Evolutionary conservation across 2,329 filamentous ascomycete species (phyloP).

Genomic region (Fusarium torreyae): DNA sequence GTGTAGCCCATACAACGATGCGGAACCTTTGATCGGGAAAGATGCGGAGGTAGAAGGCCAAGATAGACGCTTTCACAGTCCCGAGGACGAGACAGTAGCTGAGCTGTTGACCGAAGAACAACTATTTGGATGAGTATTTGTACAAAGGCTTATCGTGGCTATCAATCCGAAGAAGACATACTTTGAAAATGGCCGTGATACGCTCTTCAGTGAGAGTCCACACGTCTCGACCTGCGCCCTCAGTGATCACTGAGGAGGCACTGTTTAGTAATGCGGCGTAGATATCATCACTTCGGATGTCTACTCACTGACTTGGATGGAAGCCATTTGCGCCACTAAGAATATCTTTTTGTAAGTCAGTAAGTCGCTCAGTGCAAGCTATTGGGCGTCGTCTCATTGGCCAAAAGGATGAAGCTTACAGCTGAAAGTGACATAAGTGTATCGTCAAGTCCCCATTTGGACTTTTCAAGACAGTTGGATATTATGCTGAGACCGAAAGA

Average conservation of each 20-base stretch:
- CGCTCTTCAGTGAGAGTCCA: neutral
- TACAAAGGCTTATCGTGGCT: too few species aligned
- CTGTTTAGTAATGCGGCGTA: too few species aligned
- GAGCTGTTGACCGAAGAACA: constrained; percentile 2
- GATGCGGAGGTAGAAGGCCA: neutral
- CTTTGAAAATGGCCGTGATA: neutral
- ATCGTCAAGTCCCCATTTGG: neutral
- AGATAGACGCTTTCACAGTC: neutral
- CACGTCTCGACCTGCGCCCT: neutral
- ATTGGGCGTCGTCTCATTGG: too few species aligned
- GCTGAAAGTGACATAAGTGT: neutral
- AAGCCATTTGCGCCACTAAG: neutral
- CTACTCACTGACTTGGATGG: neutral
- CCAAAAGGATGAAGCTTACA: neutral
- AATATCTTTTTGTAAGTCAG: neutral
- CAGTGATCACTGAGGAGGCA: neutral
- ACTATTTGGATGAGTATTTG: accelerated
- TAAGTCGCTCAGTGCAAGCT: too few species aligned
- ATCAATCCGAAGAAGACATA: neutral
- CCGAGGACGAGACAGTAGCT: neutral
- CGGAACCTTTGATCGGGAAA: constrained; percentile 7
- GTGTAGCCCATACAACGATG: neutral
- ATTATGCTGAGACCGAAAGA: neutral
- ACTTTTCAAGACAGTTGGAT: neutral
- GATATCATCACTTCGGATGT: too few species aligned